Base-by-base conservation (phyloP, 495 filamentous ascomycete species). In the Talaromyces liani region DNA sequence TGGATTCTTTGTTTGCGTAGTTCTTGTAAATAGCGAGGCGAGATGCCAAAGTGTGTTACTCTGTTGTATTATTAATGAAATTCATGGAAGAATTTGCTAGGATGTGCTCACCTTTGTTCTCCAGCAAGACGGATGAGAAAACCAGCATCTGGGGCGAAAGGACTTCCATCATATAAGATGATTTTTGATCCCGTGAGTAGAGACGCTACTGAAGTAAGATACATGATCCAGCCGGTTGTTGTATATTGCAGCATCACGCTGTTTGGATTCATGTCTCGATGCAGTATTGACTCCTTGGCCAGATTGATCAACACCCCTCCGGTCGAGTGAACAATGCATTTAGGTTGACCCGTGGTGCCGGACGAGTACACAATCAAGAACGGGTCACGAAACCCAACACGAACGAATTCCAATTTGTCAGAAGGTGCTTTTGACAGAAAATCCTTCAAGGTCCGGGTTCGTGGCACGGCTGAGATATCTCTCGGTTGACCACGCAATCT, bases 221-320 rank as follows among this genome's bases (percentile, higher is more conserved):
- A 93, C 90, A 93, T 93, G 68, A 93, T 92, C 90, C 90, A 93
- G 6, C 90, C 90, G 0, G 87, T 90, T 51, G 84, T 86, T 16
- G 81, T 85, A 65, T 82, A 86, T 74, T 90, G 83, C 68, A 81
- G 41, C 4, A 75, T 71, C 18, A 87, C 81, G 34, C 68, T 81
- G 9, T 82, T 71, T 0, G 80, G 66, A 0, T 71, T 72, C 8
- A 80, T 64, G 27, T 84, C 81, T 22, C 82, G 74, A 70, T 92
- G 88, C 33, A 92, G 73, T 4, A 73, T 71, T 6, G 75, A 73
- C 69, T 93, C 88, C 67, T 91, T 91, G 66, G 65, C 73, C 4
- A 71, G 72, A 66, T 80, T 86, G 41, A 90, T 65, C 36, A 88
- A 64, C 10, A 82, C 75, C 1, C 86, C 87, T 20, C 89, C 89